Evolutionary conservation across 2,329 filamentous ascomycete genomes (phyloP).

Genomic region (Hypoxylon sp.): DNA sequence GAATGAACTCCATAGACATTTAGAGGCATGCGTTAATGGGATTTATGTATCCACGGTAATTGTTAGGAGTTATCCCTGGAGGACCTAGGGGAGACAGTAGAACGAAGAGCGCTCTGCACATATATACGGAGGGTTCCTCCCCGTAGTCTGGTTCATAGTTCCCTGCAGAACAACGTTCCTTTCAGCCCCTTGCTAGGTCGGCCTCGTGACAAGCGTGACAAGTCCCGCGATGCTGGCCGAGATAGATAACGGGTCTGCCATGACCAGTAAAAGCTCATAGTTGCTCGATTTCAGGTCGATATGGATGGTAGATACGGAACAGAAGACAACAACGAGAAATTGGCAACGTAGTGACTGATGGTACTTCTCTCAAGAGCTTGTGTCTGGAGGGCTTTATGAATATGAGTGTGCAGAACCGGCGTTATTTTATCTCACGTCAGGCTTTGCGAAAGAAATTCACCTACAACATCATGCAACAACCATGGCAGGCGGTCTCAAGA

Average conservation of each 20-base stretch:
- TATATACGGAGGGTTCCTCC: too few relatives aligned
- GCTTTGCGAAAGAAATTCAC: not conserved
- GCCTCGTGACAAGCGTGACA: too few relatives aligned
- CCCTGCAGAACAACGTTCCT: too few relatives aligned
- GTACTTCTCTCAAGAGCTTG: not conserved
- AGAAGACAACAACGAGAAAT: not conserved
- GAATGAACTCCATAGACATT: too few relatives aligned
- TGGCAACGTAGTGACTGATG: not conserved
- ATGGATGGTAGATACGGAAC: not conserved
- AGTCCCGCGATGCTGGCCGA: constrained; percentile 50
- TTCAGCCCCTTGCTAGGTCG: too few relatives aligned
- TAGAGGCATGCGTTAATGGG: too few relatives aligned
- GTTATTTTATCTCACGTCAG: not conserved
- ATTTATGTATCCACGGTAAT: constrained; percentile 8
- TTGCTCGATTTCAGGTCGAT: not conserved
- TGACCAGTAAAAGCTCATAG: not conserved
- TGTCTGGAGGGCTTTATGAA: not conserved
- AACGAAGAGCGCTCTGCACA: too few relatives aligned
- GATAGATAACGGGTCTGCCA: constrained; percentile 47
- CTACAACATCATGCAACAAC: not conserved
- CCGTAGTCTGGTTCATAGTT: too few relatives aligned
- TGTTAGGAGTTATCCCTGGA: too few relatives aligned
- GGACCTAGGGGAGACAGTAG: too few relatives aligned
- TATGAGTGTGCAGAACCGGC: not conserved
- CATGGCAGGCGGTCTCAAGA: not conserved